Evolutionary conservation across 2,329 filamentous ascomycete species (phyloP).

Genomic region (Colletotrichum sp.): DNA sequence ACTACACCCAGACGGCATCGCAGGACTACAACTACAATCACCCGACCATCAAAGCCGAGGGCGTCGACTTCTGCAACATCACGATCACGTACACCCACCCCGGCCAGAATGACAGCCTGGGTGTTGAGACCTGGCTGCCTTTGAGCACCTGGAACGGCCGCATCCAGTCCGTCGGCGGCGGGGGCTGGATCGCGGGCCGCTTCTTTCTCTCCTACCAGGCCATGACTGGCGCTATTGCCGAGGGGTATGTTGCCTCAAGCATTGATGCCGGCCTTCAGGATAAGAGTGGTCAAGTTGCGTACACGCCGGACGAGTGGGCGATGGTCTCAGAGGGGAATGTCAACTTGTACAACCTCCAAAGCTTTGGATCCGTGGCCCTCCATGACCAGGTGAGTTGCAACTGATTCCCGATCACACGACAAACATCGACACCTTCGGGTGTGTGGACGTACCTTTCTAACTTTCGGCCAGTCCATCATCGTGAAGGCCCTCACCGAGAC

Average conservation of each 20-base stretch:
- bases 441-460: background rate
- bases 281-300: background rate
- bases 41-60: conserved; percentile 5
- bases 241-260: conserved; percentile 24
- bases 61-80: conserved; percentile 8
- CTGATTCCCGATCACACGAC: background rate
- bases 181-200: conserved; percentile 30
- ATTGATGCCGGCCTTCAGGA: conserved; percentile 23
- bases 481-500: conserved; percentile 51
- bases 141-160: conserved; percentile 31
- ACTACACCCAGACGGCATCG: conserved; percentile 14
- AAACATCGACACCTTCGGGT: background rate
- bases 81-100: background rate
- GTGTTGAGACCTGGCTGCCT: conserved; percentile 30
- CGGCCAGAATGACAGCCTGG: conserved; percentile 24
- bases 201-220: conserved; percentile 7
- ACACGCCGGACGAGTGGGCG: background rate
- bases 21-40: background rate
- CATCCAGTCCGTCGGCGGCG: conserved; percentile 33
- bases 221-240: conserved; percentile 24
- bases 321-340: conserved; percentile 26
- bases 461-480: conserved; percentile 29
- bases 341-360: conserved; percentile 28
- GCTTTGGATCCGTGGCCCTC: conserved; percentile 34
- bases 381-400: conserved; percentile 46